Conservation (phyloP, 2,329 filamentous ascomycete species). For the Fusarium virguliforme region DNA sequence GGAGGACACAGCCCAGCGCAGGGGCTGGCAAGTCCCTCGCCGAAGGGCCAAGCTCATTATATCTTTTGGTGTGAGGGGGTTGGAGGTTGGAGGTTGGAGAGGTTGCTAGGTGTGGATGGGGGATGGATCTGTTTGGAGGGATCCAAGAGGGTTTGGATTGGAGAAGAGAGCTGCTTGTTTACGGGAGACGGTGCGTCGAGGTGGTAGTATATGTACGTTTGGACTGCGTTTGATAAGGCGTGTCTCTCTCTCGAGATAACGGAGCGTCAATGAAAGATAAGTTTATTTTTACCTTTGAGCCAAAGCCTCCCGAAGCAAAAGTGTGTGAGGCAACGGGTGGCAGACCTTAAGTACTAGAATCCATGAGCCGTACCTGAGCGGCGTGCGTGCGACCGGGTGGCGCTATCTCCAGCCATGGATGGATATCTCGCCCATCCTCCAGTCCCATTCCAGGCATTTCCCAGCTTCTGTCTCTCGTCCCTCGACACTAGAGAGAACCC, state of each 20-base stretch:
- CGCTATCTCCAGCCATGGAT: constrained; percentile 43
- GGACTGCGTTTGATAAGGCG: constrained; percentile 4
- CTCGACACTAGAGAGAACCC: constrained; percentile 20
- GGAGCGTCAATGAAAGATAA: constrained; percentile 39
- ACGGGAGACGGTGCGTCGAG: constrained; percentile 17
- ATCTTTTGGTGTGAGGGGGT: constrained; percentile 23
- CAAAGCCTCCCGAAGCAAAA: not conserved
- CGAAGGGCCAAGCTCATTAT: constrained; percentile 51
- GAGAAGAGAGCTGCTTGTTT: constrained; percentile 25
- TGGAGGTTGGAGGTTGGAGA: constrained; percentile 5
- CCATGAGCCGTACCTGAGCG: constrained; percentile 23
- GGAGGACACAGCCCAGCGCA: constrained; percentile 46
- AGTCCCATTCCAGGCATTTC: constrained; percentile 43
- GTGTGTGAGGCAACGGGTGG: constrained; percentile 33
- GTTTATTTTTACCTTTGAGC: constrained; percentile 37
- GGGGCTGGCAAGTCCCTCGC: constrained; percentile 49
- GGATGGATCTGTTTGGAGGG: constrained; percentile 41
- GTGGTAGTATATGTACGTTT: constrained; percentile 2
- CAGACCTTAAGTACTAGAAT: constrained; percentile 41
- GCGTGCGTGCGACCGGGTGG: constrained; percentile 40
- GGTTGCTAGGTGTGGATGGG: constrained; percentile 24
- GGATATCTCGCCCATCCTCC: constrained; percentile 21
- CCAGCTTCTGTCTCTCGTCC: constrained; percentile 16
- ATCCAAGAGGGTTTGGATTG: constrained; percentile 35
- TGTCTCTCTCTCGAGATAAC: constrained; percentile 7